These are phyloP conservation scores for Phytomonas francai DNA, from an alignment of 208 protist genomes.

Conservation along the genomic window DNA sequence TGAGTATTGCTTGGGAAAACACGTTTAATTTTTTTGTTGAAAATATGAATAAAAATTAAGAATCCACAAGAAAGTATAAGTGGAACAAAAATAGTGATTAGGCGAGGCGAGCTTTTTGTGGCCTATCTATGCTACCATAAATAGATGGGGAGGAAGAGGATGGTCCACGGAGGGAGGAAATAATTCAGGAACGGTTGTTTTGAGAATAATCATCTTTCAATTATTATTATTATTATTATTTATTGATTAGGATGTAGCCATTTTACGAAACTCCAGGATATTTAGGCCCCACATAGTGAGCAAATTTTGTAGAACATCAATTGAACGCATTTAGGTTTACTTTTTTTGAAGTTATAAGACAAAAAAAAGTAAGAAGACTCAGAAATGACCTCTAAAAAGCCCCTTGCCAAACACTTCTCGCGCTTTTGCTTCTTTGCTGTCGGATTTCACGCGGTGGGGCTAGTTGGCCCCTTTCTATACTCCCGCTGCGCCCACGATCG, in stretches of 20 bases:
- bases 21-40: not conserved
- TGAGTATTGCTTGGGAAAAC: not conserved
- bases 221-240: not conserved
- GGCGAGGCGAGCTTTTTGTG: not conserved
- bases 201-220: not conserved
- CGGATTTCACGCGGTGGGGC: slow-evolving; percentile 23
- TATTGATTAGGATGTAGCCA: not conserved
- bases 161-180: not conserved
- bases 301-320: not conserved
- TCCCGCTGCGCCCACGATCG: slow-evolving; percentile 26
- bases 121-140: not conserved
- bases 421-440: slow-evolving; percentile 24
- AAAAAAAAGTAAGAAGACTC: not conserved
- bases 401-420: not conserved
- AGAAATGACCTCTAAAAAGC: not conserved
- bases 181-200: not conserved
- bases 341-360: not conserved
- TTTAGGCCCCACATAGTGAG: not conserved
- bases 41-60: not conserved
- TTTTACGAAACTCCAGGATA: not conserved
- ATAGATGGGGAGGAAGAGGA: not conserved
- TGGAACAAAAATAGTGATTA: not conserved
- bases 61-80: not conserved
- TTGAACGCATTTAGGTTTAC: not conserved
- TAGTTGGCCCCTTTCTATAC: slow-evolving; percentile 22